phyloP scores from a whole-genome alignment of 352 stramenopile species.

The Phytophthora podocarpi region DNA sequence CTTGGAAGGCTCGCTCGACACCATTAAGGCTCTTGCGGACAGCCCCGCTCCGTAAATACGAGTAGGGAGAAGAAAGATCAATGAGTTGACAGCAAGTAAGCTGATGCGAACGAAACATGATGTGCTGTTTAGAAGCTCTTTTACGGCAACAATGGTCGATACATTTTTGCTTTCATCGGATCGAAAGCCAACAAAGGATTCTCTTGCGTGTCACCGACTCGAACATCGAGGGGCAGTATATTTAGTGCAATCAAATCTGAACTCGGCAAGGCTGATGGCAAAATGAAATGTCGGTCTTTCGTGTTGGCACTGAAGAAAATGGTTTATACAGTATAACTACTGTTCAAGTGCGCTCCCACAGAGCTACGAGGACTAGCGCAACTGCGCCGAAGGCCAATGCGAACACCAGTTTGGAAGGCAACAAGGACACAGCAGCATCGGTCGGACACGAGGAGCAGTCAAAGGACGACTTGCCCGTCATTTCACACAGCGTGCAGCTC shows the following conservation, averaged over 20 bases:
- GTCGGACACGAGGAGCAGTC: conserved; percentile 35
- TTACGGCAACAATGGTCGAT: not conserved
- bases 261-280: no score
- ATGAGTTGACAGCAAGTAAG: not conserved
- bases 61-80: conserved; percentile 3
- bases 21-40: conserved; percentile 78
- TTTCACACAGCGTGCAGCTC: conserved; percentile 33
- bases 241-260: no score
- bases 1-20: conserved; percentile 71
- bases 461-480: conserved; percentile 20
- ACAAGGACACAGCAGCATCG: not conserved
- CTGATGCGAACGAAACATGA: conserved; percentile 8
- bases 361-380: conserved; percentile 15
- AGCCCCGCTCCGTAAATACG: conserved; percentile 41
- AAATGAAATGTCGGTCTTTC: no score
- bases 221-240: no score
- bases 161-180: no score
- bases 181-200: no score
- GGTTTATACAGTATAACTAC: no score
- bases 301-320: not conserved
- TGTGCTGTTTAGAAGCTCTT: conserved; percentile 4
- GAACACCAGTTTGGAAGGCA: conserved; percentile 22
- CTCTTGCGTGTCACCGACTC: no score
- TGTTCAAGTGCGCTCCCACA: no score
- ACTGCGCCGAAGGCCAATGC: conserved; percentile 20